Evolutionary conservation across 495 filamentous ascomycete species (phyloP).

Genomic region (Xylaria flabelliformis): DNA sequence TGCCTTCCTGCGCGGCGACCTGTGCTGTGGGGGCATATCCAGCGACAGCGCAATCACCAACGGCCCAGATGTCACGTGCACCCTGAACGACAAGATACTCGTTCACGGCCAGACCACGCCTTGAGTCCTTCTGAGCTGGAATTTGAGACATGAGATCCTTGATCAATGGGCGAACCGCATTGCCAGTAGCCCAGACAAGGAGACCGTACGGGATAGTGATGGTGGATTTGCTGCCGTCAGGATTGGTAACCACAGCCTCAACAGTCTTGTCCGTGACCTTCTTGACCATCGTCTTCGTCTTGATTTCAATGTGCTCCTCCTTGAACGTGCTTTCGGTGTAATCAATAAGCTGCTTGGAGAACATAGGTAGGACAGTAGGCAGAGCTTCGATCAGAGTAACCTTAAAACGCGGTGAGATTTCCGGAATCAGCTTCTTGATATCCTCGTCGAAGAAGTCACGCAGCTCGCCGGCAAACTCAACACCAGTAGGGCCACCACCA

Average conservation of each 20-base stretch:
- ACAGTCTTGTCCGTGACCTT: conserved; percentile 94
- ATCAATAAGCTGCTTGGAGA: conserved; percentile 98
- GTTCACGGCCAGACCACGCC: conserved; percentile 93
- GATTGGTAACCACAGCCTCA: conserved; percentile 83
- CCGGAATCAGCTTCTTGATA: conserved; percentile 96
- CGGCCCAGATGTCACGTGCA: conserved; percentile 89
- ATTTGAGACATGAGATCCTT: conserved; percentile 91
- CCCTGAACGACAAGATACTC: conserved; percentile 99
- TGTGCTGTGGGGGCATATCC: conserved; percentile 98
- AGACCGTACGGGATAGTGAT: conserved; percentile 92
- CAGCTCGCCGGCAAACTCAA: conserved; percentile 97
- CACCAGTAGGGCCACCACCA: conserved; percentile 95
- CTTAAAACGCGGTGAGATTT: conserved; percentile 91
- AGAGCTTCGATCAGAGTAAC: conserved; percentile 97
- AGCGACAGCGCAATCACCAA: conserved; percentile 85
- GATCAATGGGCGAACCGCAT: conserved; percentile 86
- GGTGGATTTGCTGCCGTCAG: conserved; percentile 83
- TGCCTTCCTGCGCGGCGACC: conserved; percentile 94
- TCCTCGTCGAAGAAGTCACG: conserved; percentile 99
- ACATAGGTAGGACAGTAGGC: conserved; percentile 97
- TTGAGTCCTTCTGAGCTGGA: conserved; percentile 92
- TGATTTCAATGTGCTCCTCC: conserved; percentile 95
- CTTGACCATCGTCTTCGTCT: conserved; percentile 99
- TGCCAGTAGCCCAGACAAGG: conserved; percentile 98
- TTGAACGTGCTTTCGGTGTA: conserved; percentile 99